Evolutionary conservation across 495 filamentous ascomycete genomes (phyloP), one percentile per base, ranked within the genome.

Genomic region (Gamarada debralockiae): DNA sequence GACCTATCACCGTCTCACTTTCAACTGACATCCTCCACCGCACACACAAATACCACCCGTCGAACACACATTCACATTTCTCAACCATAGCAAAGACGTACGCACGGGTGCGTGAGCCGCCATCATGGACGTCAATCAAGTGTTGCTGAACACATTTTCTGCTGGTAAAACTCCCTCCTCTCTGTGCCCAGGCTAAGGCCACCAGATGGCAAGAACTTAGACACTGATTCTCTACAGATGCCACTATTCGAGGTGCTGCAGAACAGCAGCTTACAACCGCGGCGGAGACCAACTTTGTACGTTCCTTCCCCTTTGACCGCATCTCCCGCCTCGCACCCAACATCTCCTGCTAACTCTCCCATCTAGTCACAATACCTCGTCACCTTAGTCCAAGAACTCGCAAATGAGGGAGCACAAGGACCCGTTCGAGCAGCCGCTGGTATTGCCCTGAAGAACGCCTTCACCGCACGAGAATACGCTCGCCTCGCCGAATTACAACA

Each of bases 381-480:
- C 56, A 93, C 91, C 50, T 86, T 98, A 59, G 90, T 89, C 46
- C 83, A 88, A 71, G 90, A 93, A 68, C 83, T 98, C 57, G 92
- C 92, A 60, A 96, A 96, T 73, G 95, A 97, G 59, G 78, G 80
- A 50, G 82, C 86, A 58, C 79, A 89, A 55, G 73, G 87, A 39
- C 85, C 87, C 68, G 89, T 96, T 61, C 84, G 93, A 77, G 83
- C 85, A 49, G 92, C 93, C 50, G 93, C 93, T 52, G 93, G 90
- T 86, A 82, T 98, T 60, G 91, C 92, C 42, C 72, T 98, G 63
- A 98, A 98, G 75, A 98, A 98, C 75, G 83, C 93, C 61, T 95
- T 98, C 70, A 87, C 87, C 45, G 87, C 92, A 55, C 88, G 92
- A 73, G 95, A 98, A 69, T 84, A 82, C 63, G 73, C 84, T 59